These are phyloP conservation scores for Yarrowia porcina DNA, from an alignment of 805 yeast species.

Conservation along the genomic window DNA sequence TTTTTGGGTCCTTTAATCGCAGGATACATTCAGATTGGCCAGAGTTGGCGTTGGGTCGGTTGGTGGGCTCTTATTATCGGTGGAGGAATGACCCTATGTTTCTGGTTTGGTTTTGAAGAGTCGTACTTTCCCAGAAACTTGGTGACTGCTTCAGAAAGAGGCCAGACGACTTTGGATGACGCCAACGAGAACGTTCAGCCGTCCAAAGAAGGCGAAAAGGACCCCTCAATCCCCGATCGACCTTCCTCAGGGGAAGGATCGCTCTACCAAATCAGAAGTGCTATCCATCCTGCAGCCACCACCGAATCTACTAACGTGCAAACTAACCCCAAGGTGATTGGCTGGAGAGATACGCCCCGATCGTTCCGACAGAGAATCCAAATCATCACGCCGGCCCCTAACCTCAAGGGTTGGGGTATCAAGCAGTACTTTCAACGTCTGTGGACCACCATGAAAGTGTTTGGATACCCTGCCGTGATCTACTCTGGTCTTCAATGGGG, in stretches of 20 bases:
- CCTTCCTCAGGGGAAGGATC: not conserved
- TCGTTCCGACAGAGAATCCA: constrained; percentile 45
- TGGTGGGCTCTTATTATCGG: constrained; percentile 62
- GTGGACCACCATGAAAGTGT: constrained; percentile 42
- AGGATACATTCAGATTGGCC: constrained; percentile 58
- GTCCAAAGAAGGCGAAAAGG: not conserved
- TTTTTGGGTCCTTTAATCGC: constrained; percentile 76
- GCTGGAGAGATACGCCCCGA: constrained; percentile 35
- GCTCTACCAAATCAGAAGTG: not conserved
- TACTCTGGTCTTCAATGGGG: constrained; percentile 74
- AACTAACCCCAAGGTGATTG: constrained; percentile 34
- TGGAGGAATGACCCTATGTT: constrained; percentile 53
- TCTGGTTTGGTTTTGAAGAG: constrained; percentile 65
- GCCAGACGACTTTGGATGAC: constrained; percentile 4
- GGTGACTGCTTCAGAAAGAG: constrained; percentile 16
- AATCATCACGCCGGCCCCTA: constrained; percentile 46
- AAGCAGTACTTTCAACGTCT: constrained; percentile 60
- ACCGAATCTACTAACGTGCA: constrained; percentile 10
- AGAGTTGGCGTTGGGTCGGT: constrained; percentile 76
- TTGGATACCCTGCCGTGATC: constrained; percentile 50
- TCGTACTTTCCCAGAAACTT: constrained; percentile 47
- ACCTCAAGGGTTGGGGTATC: constrained; percentile 60
- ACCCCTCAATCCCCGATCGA: not conserved
- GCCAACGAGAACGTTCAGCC: not conserved
- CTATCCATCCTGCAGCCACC: not conserved